Percentiles rank a stretch among this genome's conserved stretches.
Conservation (phyloP, 2,329 filamentous ascomycete genomes). For the Pseudogymnoascus sp. region DNA sequence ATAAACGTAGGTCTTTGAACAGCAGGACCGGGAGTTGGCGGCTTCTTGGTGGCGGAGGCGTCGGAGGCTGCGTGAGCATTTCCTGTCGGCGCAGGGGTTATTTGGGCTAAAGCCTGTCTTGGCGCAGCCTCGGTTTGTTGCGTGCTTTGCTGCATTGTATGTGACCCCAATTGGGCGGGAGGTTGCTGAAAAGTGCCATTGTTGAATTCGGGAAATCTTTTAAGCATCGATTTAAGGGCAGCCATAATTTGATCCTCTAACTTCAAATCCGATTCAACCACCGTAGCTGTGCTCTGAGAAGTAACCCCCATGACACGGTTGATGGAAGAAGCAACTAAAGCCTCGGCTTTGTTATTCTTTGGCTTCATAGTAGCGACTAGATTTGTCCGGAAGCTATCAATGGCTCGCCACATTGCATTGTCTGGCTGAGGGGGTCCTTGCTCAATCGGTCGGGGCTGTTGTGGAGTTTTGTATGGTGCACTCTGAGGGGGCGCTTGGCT, state of each 20-base stretch:
- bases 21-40: slow-evolving; percentile 15
- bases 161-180: slow-evolving; percentile 6
- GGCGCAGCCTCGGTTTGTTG: slow-evolving; percentile 5
- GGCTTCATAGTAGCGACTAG: slow-evolving; percentile 17
- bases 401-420: slow-evolving; percentile 11
- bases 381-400: slow-evolving; percentile 22
- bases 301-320: slow-evolving; percentile 23
- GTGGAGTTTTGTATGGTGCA: slow-evolving; percentile 9
- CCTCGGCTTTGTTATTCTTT: slow-evolving; percentile 18
- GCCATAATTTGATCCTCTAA: slow-evolving; percentile 22
- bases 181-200: slow-evolving; percentile 13
- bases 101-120: not conserved
- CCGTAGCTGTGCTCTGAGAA: slow-evolving; percentile 17
- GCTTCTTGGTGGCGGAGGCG: slow-evolving; percentile 7
- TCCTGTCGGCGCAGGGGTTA: slow-evolving; percentile 1
- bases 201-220: slow-evolving; percentile 16
- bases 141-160: slow-evolving; percentile 11
- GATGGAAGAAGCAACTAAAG: slow-evolving; percentile 24
- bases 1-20: slow-evolving; percentile 24
- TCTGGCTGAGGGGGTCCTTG: slow-evolving; percentile 7
- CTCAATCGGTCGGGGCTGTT: slow-evolving; percentile 12
- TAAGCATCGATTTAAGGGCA: slow-evolving; percentile 21
- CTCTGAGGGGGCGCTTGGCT: slow-evolving; percentile 5
- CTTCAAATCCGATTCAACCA: slow-evolving; percentile 13
- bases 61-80: slow-evolving; percentile 13